Evolutionary conservation across 106 monocot species (phyloP), one percentile per base, ranked within the genome.

Genomic region (Acorus calamus): DNA sequence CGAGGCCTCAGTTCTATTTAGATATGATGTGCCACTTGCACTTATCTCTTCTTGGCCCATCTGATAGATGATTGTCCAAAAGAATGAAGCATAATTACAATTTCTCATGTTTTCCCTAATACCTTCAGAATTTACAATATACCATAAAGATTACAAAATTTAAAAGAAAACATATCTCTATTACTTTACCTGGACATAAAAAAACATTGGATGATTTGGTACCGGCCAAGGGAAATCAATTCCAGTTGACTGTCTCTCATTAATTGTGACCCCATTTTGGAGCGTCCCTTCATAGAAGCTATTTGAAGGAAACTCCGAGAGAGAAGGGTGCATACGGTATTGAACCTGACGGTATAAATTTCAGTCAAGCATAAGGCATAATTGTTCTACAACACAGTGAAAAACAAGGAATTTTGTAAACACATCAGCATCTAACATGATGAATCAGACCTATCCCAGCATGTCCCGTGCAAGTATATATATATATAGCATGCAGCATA

Each of bases 21-120:
- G 61, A 75, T 99, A 99, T 42, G 98, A 99, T 41, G 98, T 99
- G 55, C 98, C 98, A 77, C 98, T 99, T 8, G 92, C 83, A 86
- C 98, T 99, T 55, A 99, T 99, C 75, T 99, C 98, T 67, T 99
- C 98, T 88, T 99, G 98, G 43, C 98, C 98, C 98, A 99, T 99
- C 98, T 99, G 56, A 45, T 73, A 76, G 43, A 47, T 59, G 42
- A 59, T 14, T 55, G 44, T 3, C 14, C 41, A 50, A 50, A 71
- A 55, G 44, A 49, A 71, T n/a, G 9, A 11, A 56, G 6, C 11
- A 56, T 13, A 13, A 56, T 56, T 28, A 56, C 5, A 11, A 56
- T 5, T 56, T 13, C 11, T 13, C 56, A 56, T 13, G 56, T 13
- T 13, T 28, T 8, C 56, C 12, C 12, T 11, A 43, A 7, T 60